phyloP scores from a whole-genome alignment of 805 yeast genomes.

The Candida pseudofarinosa region DNA sequence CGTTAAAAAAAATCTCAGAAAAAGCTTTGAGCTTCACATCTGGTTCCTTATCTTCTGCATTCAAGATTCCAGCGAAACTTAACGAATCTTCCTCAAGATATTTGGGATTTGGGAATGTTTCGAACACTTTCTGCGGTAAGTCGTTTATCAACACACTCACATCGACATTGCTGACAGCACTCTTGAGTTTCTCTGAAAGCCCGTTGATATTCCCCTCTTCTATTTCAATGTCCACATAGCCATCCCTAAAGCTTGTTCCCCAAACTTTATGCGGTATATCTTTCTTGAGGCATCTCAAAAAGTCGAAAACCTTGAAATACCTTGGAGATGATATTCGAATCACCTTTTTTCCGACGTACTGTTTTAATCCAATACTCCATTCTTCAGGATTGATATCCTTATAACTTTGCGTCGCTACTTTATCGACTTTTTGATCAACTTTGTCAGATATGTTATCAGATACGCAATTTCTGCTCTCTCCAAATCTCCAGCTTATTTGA shows the following conservation, averaged over 20 bases:
- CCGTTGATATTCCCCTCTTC: constrained; percentile 15
- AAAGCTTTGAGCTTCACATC: constrained; percentile 12
- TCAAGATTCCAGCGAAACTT: background rate
- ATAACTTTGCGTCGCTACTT: background rate
- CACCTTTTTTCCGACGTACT: constrained; percentile 42
- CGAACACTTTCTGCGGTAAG: constrained; percentile 52
- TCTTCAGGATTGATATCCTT: constrained; percentile 15
- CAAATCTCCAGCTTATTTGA: constrained; percentile 10
- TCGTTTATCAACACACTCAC: constrained; percentile 50
- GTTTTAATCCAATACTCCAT: constrained; percentile 38
- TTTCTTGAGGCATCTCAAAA: constrained; percentile 11
- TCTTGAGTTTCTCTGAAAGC: constrained; percentile 18
- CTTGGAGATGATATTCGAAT: constrained; percentile 36
- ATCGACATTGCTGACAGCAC: constrained; percentile 13
- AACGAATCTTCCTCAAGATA: background rate
- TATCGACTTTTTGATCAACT: background rate
- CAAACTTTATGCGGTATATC: constrained; percentile 31
- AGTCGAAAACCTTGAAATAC: constrained; percentile 12
- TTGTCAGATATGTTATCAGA: background rate
- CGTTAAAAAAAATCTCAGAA: constrained; percentile 61
- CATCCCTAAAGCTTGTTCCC: constrained; percentile 34
- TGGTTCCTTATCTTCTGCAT: background rate
- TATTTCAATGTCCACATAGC: constrained; percentile 18
- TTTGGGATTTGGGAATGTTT: constrained; percentile 52
- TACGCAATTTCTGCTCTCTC: background rate